These are phyloP conservation scores for Fusarium sp. DNA, from an alignment of 2,329 filamentous ascomycete species.

Conservation along the genomic window DNA sequence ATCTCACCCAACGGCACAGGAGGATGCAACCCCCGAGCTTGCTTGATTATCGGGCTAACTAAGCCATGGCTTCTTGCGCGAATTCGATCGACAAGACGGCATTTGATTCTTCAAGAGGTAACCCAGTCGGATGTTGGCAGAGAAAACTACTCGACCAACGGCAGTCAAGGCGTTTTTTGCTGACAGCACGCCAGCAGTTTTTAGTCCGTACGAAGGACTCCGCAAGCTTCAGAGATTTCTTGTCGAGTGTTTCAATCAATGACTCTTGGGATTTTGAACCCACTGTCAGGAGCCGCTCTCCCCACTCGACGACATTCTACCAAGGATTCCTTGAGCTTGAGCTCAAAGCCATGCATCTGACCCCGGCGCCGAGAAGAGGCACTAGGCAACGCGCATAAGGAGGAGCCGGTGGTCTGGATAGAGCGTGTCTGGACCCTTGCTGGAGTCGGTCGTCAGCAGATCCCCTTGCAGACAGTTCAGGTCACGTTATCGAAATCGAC, in stretches of 20 bases:
- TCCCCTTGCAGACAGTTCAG: conserved; percentile 35
- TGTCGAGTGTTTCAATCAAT: not conserved
- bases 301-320: not conserved
- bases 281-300: not conserved
- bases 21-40: not conserved
- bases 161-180: not conserved
- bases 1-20: not conserved
- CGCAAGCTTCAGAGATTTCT: conserved; percentile 1
- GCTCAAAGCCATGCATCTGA: not conserved
- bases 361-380: conserved; percentile 1
- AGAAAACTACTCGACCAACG: not conserved
- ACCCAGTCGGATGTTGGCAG: not conserved
- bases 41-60: not conserved
- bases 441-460: conserved; percentile 12
- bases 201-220: not conserved
- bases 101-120: not conserved
- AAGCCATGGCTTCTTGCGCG: not conserved
- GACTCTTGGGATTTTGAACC: not conserved
- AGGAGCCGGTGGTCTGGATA: conserved; percentile 18
- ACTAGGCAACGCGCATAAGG: conserved; percentile 12
- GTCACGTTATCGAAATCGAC: conserved; percentile 42
- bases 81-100: not conserved
- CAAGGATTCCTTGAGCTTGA: not conserved
- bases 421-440: conserved; percentile 1
- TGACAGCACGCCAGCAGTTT: not conserved